Evolutionary conservation across 305 asterid species (phyloP).

Genomic region (Fraxinus albicans): DNA sequence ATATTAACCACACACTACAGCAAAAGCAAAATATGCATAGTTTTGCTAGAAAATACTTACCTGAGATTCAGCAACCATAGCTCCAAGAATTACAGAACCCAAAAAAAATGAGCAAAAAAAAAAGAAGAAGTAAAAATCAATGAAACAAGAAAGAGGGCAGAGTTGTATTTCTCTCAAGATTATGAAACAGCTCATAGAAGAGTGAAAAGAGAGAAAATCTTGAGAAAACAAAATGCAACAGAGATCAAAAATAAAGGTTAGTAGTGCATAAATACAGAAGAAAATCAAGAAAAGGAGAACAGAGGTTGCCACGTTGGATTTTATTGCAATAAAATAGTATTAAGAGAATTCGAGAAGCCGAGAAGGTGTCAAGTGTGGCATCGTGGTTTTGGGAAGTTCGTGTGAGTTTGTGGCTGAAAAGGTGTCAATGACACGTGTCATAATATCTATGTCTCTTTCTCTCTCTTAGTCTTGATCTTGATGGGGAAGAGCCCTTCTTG

Average conservation of each 20-base stretch:
- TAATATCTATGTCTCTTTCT: background rate
- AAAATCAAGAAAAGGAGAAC: constrained; percentile 18
- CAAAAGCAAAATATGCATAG: background rate
- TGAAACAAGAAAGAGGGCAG: constrained; percentile 5
- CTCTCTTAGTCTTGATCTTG: constrained; percentile 19
- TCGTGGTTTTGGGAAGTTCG: constrained; percentile 17
- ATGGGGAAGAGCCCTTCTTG: constrained; percentile 6
- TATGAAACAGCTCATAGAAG: constrained; percentile 16
- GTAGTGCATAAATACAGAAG: constrained; percentile 26
- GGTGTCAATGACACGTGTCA: constrained; percentile 40
- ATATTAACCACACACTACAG: background rate
- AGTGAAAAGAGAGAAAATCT: background rate
- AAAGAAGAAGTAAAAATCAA: constrained; percentile 4
- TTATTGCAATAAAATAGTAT: constrained; percentile 24
- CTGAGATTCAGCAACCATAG: constrained; percentile 63
- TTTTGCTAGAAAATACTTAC: constrained; percentile 33
- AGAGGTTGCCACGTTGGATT: constrained; percentile 33
- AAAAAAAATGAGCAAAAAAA: background rate
- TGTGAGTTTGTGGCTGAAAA: constrained; percentile 43
- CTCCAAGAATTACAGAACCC: constrained; percentile 22
- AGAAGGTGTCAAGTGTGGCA: constrained; percentile 25
- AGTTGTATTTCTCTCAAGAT: constrained; percentile 12
- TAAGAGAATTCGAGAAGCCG: constrained; percentile 43
- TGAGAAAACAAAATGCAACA: background rate
- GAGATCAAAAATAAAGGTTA: constrained; percentile 18